Evolutionary conservation across 2,329 filamentous ascomycete genomes (phyloP), one percentile per base, ranked within the genome.

Genomic region (Camptophora hylomeconis): DNA sequence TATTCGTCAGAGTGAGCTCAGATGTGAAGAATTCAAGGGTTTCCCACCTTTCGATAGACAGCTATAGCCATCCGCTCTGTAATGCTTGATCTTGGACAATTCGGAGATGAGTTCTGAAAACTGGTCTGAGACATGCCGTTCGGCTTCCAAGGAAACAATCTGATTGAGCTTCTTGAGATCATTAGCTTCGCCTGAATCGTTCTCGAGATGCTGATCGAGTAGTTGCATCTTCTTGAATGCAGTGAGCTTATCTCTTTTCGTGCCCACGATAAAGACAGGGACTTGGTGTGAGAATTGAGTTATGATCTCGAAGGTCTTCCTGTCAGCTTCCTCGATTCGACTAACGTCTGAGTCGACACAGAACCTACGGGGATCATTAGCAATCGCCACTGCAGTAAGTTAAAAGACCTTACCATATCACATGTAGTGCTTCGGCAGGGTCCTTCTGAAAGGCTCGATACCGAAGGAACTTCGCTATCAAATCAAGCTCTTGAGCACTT

Each of bases 341-440:
- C 45, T 41, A 23, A 47, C 49, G 31, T 50, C 49, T 20, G 50
- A 47, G 24, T 53, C 49, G 11, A 53, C 41, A 37, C 49, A 53
- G 26, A 53, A 51, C 49, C 50, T 45, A 28, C 16, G 11, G 12
- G 5, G 2, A 10, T 5, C 22, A 17, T 25, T 29, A 29, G 22
- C 10, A 20, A 22, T 10, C 17, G 17, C 9, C 15, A 14, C n/a
- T 12, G 17, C 8, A n/a, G n/a, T 7, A 12, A 3, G 9, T 30
- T 14, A n/a, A n/a, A n/a, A n/a, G n/a, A n/a, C n/a, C 40, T 30
- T 33, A 44, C 47, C 48, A 51, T 12, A 52, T 51, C 4, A 51
- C 46, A 24, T 52, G 47, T 7, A 49, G 27, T 9, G 44, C 39
- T 21, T 50, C 45, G 8, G 40, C 37, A n/a, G 49, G 42, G 24